Evolutionary conservation across 2,329 filamentous ascomycete species (phyloP).

Genomic region (Colletotrichum spaethianum): DNA sequence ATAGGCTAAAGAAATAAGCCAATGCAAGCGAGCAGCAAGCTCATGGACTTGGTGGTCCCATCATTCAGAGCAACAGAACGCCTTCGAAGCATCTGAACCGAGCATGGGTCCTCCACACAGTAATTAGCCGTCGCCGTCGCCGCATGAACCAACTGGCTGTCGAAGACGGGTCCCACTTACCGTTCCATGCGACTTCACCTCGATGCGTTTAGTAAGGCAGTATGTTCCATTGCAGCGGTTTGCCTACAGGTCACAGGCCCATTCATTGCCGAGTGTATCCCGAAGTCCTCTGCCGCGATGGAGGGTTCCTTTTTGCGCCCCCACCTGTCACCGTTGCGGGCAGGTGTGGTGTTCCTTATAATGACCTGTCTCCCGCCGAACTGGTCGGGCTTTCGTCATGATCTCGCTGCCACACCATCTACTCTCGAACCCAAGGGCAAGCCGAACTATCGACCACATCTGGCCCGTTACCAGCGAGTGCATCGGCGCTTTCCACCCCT

Average conservation of each 20-base stretch:
- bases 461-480: background rate
- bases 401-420: background rate
- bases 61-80: background rate
- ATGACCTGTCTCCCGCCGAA: slow-evolving; percentile 2
- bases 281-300: background rate
- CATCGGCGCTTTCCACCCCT: no score
- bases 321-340: slow-evolving; percentile 5
- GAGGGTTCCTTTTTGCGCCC: background rate
- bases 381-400: slow-evolving; percentile 4
- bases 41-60: background rate
- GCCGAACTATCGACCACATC: background rate
- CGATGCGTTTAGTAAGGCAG: background rate
- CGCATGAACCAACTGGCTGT: no score
- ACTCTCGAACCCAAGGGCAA: background rate
- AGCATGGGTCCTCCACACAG: background rate
- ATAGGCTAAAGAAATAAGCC: background rate
- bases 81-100: no score
- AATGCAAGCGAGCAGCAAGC: no score
- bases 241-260: background rate
- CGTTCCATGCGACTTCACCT: background rate
- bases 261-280: slow-evolving; percentile 17
- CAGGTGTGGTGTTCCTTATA: slow-evolving; percentile 9
- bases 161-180: background rate
- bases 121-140: background rate
- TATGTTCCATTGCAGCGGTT: background rate